Percentiles rank a stretch among this genome's conserved stretches.
Evolutionary conservation across 1,284 basidiomycete genomes (phyloP).

Genomic region (Marasmius oreades): DNA sequence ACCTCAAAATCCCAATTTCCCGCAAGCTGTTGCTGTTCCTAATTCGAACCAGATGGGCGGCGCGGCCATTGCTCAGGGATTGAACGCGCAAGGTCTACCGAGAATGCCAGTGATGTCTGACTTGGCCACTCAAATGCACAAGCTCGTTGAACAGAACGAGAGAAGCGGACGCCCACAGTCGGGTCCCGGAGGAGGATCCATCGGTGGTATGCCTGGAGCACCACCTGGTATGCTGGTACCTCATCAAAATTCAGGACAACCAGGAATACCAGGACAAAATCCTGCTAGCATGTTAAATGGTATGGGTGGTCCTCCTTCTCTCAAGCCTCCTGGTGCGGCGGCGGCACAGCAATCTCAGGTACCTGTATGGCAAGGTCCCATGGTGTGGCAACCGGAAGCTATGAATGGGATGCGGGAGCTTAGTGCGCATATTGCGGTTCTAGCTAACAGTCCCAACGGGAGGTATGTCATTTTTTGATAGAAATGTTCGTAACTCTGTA

Average conservation of each 20-base stretch:
- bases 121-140: neutral
- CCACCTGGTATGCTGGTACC: neutral
- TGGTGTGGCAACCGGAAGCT: neutral
- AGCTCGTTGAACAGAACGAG: neutral
- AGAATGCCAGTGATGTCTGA: neutral
- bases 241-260: neutral
- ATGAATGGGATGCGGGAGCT: slow-evolving; percentile 1
- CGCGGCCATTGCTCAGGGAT: neutral
- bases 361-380: neutral
- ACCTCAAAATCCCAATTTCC: no score
- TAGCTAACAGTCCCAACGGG: neutral
- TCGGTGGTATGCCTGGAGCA: neutral
- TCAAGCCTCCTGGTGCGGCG: neutral
- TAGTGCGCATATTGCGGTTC: neutral
- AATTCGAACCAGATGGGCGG: no score
- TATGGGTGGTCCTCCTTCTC: neutral
- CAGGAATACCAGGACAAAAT: neutral
- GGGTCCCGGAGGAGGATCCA: neutral
- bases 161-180: neutral
- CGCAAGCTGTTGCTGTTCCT: no score
- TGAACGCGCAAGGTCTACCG: neutral
- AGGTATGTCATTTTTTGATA: neutral
- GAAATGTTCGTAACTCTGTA: neutral
- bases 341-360: neutral
- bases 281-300: neutral